Evolutionary conservation across 23 red algal genomes (phyloP).

Genomic region (Gracilariopsis chorda): DNA sequence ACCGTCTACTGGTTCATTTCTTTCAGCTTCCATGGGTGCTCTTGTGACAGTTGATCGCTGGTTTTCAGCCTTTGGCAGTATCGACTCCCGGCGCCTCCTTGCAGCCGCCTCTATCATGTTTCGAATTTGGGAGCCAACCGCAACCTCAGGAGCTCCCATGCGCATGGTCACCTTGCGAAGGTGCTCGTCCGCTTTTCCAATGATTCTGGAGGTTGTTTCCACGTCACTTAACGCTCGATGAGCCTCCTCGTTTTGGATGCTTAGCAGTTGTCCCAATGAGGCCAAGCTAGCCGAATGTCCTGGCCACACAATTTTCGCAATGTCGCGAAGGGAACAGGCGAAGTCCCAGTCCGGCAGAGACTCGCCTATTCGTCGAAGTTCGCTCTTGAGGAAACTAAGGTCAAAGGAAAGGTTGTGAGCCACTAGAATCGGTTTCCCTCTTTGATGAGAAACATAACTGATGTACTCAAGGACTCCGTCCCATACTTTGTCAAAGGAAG

Average conservation of each 20-base stretch:
- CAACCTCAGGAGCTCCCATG: not conserved
- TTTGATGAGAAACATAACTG: not conserved
- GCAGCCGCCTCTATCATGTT: constrained; percentile 38
- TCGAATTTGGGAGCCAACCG: not conserved
- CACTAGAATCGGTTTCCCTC: constrained; percentile 25
- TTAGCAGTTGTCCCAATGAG: not conserved
- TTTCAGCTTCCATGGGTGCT: not conserved
- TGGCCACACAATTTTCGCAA: constrained; percentile 33
- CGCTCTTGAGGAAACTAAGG: constrained; percentile 3
- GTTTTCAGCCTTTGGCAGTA: not conserved
- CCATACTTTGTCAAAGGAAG: constrained; percentile 43
- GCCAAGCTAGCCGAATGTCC: constrained; percentile 38
- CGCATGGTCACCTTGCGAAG: not conserved
- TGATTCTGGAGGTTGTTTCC: constrained; percentile 1
- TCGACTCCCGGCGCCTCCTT: not conserved
- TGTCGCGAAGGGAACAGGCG: constrained; percentile 31
- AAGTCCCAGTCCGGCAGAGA: constrained; percentile 35
- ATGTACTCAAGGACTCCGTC: constrained; percentile 3
- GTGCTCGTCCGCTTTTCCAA: constrained; percentile 13
- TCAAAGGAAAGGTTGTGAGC: constrained; percentile 47
- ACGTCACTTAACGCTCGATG: constrained; percentile 35
- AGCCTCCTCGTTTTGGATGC: constrained; percentile 16
- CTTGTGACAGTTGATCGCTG: not conserved
- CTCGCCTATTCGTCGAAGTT: constrained; percentile 20
- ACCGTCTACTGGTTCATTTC: not conserved